Conservation (phyloP, 2,329 filamentous ascomycete species). For the Colletotrichum sp. region DNA sequence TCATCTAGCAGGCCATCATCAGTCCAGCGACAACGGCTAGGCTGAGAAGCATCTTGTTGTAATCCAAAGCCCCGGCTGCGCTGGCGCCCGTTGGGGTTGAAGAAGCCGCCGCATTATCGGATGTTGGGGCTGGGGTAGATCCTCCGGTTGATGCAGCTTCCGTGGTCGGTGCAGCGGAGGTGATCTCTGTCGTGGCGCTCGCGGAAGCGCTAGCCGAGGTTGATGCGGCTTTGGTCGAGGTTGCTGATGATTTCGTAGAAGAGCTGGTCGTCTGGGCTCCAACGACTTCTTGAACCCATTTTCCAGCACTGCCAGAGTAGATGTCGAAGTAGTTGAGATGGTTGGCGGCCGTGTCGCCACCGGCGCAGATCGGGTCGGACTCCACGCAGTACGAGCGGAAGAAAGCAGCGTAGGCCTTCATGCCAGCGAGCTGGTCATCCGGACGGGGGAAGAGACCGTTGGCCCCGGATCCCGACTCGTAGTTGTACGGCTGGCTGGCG, state of each 20-base stretch:
- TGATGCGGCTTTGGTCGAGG: not conserved
- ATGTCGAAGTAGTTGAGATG: conserved; percentile 38
- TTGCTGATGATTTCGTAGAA: not conserved
- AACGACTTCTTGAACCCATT: conserved; percentile 13
- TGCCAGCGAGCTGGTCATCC: conserved; percentile 29
- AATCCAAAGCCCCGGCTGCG: not conserved
- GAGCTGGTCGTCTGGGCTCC: not conserved
- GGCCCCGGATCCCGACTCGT: conserved; percentile 28
- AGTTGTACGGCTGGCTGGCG: conserved; percentile 37
- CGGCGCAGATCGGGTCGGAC: conserved; percentile 44
- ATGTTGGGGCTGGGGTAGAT: not conserved
- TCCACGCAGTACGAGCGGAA: conserved; percentile 39
- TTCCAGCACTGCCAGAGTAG: conserved; percentile 6
- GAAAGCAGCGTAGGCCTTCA: conserved; percentile 29
- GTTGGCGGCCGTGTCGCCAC: conserved; percentile 32
- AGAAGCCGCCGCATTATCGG: not conserved
- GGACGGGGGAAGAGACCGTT: conserved; percentile 34
- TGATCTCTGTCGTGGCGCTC: not conserved
- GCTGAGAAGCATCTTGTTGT: not conserved
- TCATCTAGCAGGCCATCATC: not conserved
- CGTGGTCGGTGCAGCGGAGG: not conserved
- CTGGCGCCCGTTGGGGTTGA: not conserved
- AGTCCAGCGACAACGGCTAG: not conserved
- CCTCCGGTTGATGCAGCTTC: not conserved
- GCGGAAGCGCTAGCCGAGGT: not conserved